Conservation (phyloP, 1,284 basidiomycete species). For the Mycena sp. region DNA sequence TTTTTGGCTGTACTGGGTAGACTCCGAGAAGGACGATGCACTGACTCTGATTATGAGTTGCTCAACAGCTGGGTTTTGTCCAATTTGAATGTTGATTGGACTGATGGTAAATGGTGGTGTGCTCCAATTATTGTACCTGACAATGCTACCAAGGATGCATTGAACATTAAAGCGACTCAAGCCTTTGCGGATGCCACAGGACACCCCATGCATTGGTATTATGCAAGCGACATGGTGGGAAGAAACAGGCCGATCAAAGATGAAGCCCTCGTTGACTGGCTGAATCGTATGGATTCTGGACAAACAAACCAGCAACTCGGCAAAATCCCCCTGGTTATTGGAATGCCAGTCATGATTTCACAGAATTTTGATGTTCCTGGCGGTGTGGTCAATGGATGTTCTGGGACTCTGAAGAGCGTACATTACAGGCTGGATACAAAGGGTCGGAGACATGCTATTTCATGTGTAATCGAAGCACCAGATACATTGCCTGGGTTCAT, state of each 20-base stretch:
- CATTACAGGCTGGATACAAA: conserved; percentile 30
- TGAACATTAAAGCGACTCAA: conserved; percentile 35
- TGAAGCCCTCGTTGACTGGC: too few relatives aligned
- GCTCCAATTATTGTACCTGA: conserved; percentile 38
- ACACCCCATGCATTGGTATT: too few relatives aligned
- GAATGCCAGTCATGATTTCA: too few relatives aligned
- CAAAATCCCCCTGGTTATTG: too few relatives aligned
- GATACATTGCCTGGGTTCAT: background rate
- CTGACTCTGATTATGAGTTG: conserved; percentile 32
- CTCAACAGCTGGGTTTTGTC: conserved; percentile 25
- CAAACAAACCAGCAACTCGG: too few relatives aligned
- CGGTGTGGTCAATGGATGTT: too few relatives aligned
- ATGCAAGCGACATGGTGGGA: too few relatives aligned
- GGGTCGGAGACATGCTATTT: conserved; percentile 36
- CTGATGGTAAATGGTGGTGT: conserved; percentile 24
- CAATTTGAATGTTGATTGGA: conserved; percentile 7
- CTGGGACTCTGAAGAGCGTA: too few relatives aligned
- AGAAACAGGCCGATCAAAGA: too few relatives aligned
- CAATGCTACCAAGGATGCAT: conserved; percentile 40
- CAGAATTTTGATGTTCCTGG: too few relatives aligned
- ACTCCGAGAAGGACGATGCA: conserved; percentile 37
- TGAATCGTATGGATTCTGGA: too few relatives aligned
- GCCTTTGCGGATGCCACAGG: conserved; percentile 40
- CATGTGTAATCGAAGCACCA: conserved; percentile 34
- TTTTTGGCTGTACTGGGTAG: conserved; percentile 40